These are phyloP conservation scores for Vitis labrusca DNA, from an alignment of 164 flowering plant species.

Conservation along the genomic window DNA sequence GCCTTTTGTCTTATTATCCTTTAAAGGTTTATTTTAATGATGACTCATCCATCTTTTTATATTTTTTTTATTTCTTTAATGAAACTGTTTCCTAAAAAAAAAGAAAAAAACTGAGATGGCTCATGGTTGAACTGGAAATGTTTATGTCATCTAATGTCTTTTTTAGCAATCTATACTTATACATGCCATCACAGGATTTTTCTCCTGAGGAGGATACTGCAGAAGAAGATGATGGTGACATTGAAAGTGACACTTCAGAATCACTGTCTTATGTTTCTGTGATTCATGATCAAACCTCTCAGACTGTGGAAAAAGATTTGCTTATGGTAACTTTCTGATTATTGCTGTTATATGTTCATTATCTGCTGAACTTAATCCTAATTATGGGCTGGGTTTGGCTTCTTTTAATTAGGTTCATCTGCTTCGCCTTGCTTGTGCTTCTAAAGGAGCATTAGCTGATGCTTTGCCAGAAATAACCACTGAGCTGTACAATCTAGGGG, in stretches of 20 bases:
- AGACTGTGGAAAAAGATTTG: slow-evolving; percentile 57
- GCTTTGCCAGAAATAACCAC: slow-evolving; percentile 65
- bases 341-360: slow-evolving; percentile 1
- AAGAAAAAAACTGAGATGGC: background rate
- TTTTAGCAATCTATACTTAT: background rate
- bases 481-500: slow-evolving; percentile 78
- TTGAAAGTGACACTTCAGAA: slow-evolving; percentile 31
- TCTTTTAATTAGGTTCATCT: slow-evolving; percentile 66
- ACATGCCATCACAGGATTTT: slow-evolving; percentile 38
- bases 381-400: background rate
- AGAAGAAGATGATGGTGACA: slow-evolving; percentile 32
- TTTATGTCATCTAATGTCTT: too few relatives aligned
- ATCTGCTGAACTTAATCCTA: background rate
- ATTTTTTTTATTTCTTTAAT: too few relatives aligned
- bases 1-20: too few relatives aligned
- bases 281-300: slow-evolving; percentile 38
- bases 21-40: too few relatives aligned
- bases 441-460: slow-evolving; percentile 65
- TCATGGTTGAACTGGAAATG: background rate
- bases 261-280: slow-evolving; percentile 36
- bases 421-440: slow-evolving; percentile 91
- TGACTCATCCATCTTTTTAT: too few relatives aligned
- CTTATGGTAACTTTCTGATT: slow-evolving; percentile 55
- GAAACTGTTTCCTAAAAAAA: too few relatives aligned
- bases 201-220: slow-evolving; percentile 13